A percentile compares a stretch with the other conserved stretches of the same genome.
Conservation (phyloP, 2,329 filamentous ascomycete species). For the Aspergillus vadensis region DNA sequence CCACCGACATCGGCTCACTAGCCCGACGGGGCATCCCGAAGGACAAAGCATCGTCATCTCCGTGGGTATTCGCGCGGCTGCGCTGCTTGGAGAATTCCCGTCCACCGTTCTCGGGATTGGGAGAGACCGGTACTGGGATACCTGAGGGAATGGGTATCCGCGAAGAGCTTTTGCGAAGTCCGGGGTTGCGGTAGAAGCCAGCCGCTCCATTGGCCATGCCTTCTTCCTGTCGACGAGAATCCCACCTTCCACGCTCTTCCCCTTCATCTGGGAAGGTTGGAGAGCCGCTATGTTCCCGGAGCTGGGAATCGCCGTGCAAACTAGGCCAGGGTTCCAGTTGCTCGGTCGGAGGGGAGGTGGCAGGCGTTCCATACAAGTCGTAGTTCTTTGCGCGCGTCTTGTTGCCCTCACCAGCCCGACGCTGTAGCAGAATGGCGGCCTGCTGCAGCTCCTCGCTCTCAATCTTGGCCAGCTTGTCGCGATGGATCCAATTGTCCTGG, state of each 20-base stretch:
- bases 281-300: constrained; percentile 32
- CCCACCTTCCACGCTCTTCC: constrained; percentile 59
- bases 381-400: constrained; percentile 42
- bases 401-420: constrained; percentile 39
- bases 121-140: constrained; percentile 74
- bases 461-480: constrained; percentile 53
- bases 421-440: constrained; percentile 47
- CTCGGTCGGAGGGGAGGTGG: constrained; percentile 28
- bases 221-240: constrained; percentile 76
- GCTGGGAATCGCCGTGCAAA: constrained; percentile 34
- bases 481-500: constrained; percentile 53
- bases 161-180: constrained; percentile 65
- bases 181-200: constrained; percentile 57
- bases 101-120: constrained; percentile 69
- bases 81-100: constrained; percentile 70
- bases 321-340: constrained; percentile 38
- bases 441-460: constrained; percentile 55
- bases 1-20: constrained; percentile 54
- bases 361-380: constrained; percentile 37
- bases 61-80: constrained; percentile 58
- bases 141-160: constrained; percentile 83
- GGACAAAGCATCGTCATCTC: constrained; percentile 62
- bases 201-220: constrained; percentile 57
- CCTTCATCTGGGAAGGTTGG: constrained; percentile 40
- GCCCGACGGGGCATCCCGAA: constrained; percentile 67